phyloP scores from a whole-genome alignment of 495 filamentous ascomycete genomes.

The Podospora bellae-mahoneyi region DNA sequence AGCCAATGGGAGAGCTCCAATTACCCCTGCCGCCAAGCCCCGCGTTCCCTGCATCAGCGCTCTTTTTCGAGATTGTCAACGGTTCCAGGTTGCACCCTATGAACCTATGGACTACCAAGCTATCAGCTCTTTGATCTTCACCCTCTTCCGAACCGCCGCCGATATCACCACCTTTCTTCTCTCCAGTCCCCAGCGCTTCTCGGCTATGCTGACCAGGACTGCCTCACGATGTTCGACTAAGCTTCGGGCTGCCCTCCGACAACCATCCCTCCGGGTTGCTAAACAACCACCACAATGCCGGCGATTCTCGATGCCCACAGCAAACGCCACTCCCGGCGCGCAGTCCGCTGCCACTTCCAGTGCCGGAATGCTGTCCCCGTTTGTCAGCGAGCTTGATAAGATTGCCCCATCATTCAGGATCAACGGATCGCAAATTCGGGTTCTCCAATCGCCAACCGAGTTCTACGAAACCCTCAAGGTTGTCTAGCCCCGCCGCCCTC shows the following conservation, averaged over 20 bases:
- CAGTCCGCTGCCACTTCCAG: slow-evolving; percentile 25
- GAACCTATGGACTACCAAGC: background rate
- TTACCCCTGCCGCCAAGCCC: slow-evolving; percentile 12
- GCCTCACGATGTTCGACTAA: slow-evolving; percentile 33
- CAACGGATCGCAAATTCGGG: slow-evolving; percentile 70
- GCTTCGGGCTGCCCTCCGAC: slow-evolving; percentile 25
- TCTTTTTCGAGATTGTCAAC: background rate
- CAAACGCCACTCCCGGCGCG: slow-evolving; percentile 28
- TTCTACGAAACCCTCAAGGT: slow-evolving; percentile 84
- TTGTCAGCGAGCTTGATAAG: slow-evolving; percentile 79
- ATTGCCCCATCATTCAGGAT: slow-evolving; percentile 88
- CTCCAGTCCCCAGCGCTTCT: slow-evolving; percentile 3
- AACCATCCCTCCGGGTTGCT: slow-evolving; percentile 29
- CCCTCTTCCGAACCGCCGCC: slow-evolving; percentile 11
- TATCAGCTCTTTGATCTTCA: background rate
- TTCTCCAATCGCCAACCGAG: slow-evolving; percentile 71
- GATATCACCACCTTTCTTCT: slow-evolving; percentile 12
- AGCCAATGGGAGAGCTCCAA: slow-evolving; percentile 23
- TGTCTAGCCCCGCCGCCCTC: background rate
- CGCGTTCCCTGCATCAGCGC: slow-evolving; percentile 6
- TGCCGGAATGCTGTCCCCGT: slow-evolving; percentile 55
- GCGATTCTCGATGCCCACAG: slow-evolving; percentile 43
- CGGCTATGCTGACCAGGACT: slow-evolving; percentile 38
- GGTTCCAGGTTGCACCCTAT: background rate
- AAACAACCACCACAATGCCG: slow-evolving; percentile 37